Evolutionary conservation across 768 basidiomycete genomes (phyloP), one percentile per base, ranked within the genome.

Genomic region (Daedaleopsis nitida): DNA sequence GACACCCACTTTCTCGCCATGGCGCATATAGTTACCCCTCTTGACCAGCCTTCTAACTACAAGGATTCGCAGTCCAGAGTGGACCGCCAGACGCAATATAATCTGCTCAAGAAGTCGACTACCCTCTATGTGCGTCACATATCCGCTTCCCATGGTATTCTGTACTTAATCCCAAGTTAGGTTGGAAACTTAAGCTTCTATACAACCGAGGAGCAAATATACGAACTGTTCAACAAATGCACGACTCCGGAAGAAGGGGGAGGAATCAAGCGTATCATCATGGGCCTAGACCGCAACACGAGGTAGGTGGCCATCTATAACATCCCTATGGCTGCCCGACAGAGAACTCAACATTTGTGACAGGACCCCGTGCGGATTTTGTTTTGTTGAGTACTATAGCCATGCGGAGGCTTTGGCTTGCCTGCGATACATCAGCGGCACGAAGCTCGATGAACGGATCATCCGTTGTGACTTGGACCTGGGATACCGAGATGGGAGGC

Each of bases 391-490:
- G 73, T 99, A 92, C 73, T 98, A 98, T 73, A 93, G 93, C 11
- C 94, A 98, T 70, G 81, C 87, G 6, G 96, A 98, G 75, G 96
- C 97, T 17, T 80, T 97, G 43, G 92, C 94, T 44, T 88, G 90
- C 63, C 88, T 98, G 85, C 87, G 90, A 51, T 96, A 97, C 74
- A 86, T 98, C 68, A 94, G 92, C 53, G 97, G 96, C n/a, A 95
- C 96, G 38, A 98, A 98, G 78, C 86, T 99, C 21, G 97, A 99
- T 75, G 97, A 99, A 76, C 91, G 97, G 37, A 93, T 99, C 68
- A 96, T 99, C 64, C 91, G 97, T 50, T 98, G 96, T 70, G 97
- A 99, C 78, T 79, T 99, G 70, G 97, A 99, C 78, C 81, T 95
- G 27, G 97, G 97, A 7, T 99, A 98, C 76, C 87, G 87, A 70